phyloP scores from a whole-genome alignment of 75 land plant species.

The Pseudotsuga menziesii region DNA sequence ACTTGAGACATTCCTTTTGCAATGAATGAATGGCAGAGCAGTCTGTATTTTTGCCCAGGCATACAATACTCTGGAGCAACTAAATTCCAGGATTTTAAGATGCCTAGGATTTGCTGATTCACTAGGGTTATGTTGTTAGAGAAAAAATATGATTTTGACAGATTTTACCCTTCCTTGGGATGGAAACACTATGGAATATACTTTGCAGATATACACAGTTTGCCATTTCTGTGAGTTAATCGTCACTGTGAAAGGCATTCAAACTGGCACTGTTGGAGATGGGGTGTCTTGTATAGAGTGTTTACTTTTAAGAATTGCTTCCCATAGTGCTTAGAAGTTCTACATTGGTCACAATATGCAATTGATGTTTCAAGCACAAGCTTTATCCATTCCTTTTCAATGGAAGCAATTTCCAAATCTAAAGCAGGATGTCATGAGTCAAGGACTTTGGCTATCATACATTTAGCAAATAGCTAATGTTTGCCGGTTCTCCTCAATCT shows the following conservation, averaged over 20 bases:
- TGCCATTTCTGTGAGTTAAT: constrained; percentile 53
- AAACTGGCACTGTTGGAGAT: not conserved
- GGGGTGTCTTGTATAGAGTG: constrained; percentile 50
- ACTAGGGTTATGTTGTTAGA: constrained; percentile 46
- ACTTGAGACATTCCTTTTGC: too few species aligned
- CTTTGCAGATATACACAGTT: constrained; percentile 37
- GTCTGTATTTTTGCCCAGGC: too few species aligned
- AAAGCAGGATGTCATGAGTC: constrained; percentile 61
- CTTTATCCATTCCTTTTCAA: constrained; percentile 76
- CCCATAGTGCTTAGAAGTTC: constrained; percentile 30
- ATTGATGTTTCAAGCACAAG: constrained; percentile 57
- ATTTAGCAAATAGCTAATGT: constrained; percentile 55
- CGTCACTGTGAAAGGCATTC: constrained; percentile 23
- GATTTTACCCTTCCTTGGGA: constrained; percentile 60
- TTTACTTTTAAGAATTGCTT: constrained; percentile 33
- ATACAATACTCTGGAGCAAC: constrained; percentile 9
- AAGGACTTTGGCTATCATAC: constrained; percentile 44
- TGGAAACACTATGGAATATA: constrained; percentile 51
- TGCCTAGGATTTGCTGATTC: constrained; percentile 18
- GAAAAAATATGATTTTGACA: constrained; percentile 38
- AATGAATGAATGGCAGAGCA: too few species aligned
- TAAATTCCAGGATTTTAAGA: constrained; percentile 36
- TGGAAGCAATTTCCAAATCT: constrained; percentile 60
- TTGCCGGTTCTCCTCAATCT: constrained; percentile 35
- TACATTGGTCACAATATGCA: not conserved